Evolutionary conservation across 768 basidiomycete species (phyloP).

Genomic region (Termitomyces bulborhizus): DNA sequence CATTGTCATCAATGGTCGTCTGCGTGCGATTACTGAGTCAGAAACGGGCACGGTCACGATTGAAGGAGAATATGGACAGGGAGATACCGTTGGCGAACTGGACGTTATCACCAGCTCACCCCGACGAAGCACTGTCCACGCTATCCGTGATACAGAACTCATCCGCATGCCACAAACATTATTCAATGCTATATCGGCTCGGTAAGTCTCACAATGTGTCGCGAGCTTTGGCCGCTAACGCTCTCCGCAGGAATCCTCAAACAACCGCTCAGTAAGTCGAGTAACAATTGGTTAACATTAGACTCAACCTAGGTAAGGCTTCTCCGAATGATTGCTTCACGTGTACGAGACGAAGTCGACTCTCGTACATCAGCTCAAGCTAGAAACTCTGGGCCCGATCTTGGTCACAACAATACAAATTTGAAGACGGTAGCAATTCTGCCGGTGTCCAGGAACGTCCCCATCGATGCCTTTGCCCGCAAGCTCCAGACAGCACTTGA

Average conservation of each 20-base stretch:
- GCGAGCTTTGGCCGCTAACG: not conserved
- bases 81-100: constrained; percentile 94
- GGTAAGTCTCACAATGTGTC: constrained; percentile 33
- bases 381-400: constrained; percentile 48
- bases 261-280: constrained; percentile 71
- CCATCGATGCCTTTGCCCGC: constrained; percentile 83
- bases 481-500: constrained; percentile 87
- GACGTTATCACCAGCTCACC: constrained; percentile 93
- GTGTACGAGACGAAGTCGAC: constrained; percentile 82
- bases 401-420: constrained; percentile 76
- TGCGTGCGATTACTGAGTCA: constrained; percentile 83
- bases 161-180: constrained; percentile 96
- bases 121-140: constrained; percentile 88
- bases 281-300: not conserved
- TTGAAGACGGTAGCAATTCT: constrained; percentile 92
- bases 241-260: constrained; percentile 59
- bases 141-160: constrained; percentile 96
- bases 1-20: constrained; percentile 94
- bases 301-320: constrained; percentile 35
- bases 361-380: constrained; percentile 46
- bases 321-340: constrained; percentile 84
- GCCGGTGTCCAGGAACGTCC: constrained; percentile 82
- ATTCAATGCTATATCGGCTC: constrained; percentile 93
- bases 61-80: constrained; percentile 92
- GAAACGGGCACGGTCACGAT: constrained; percentile 75